Base-by-base conservation (phyloP, 2,329 filamentous ascomycete genomes). In the Dryadomyces quercus-mongolicae region DNA sequence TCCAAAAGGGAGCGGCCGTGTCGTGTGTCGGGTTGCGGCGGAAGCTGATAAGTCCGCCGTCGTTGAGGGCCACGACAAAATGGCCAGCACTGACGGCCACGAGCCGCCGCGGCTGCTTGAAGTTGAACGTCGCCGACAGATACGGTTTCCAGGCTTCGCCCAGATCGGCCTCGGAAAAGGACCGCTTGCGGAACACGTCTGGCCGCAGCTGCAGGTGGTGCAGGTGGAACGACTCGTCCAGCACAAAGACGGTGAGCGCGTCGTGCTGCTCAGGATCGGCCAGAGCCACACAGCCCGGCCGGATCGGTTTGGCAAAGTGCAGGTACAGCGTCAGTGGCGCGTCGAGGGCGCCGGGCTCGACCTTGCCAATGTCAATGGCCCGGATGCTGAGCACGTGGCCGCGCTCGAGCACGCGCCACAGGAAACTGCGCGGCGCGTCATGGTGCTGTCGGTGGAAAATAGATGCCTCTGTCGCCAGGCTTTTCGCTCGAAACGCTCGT, bases 401-500 rank as follows among this genome's bases (percentile, higher is more conserved):
- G 62, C 88, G 82, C 64, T 95, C 86, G 57, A 96, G 71, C 43
- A 97, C 78, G 61, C 92, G 82, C 93, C 93, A 98, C 49, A 95
- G 77, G 65, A 97, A 94, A 68, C 82, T 88, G 65, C 87, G 84
- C 43, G 93, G 93, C 59, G 85, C 84, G 59, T 79, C 75, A 64
- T 86, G 81, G 67, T 85, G 80, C 67, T 80, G 80, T 54, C 93
- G 83, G 68, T 95, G 90, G 72, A 88, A 95, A 54, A 97, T 78
- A 2, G 88, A 89, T 31, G 88, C 85, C 36, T 90, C 81, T 2
- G 76, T 84, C 25, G 92, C 88, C 53, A 96, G 73, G 64, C 87
- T 81, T 59, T 80, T 83, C 57, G 78, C 74, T 60, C 84, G 81
- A 64, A 94, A 95, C 10, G 78, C 73, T 20, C 59, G 57, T 54